Percentiles rank a stretch among this genome's conserved stretches.
Conservation (phyloP, 2,329 filamentous ascomycete genomes). For the Metarhizium album region DNA sequence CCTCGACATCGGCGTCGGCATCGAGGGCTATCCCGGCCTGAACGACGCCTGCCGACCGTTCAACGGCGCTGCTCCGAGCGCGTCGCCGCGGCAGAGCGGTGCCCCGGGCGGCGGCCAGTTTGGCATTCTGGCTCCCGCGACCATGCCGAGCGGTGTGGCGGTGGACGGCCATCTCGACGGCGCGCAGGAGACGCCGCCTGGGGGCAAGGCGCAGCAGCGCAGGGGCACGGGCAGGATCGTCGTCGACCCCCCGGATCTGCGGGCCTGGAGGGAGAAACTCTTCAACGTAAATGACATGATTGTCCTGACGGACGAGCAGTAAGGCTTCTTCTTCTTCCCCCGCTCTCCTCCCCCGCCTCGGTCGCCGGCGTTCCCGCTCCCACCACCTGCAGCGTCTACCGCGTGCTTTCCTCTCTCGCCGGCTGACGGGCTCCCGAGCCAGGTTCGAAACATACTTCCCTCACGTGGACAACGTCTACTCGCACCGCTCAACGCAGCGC, state of each 20-base stretch:
- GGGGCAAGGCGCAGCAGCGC: conserved; percentile 10
- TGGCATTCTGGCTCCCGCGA: conserved; percentile 31
- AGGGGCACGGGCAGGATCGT: conserved; percentile 47
- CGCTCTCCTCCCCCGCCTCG: neutral
- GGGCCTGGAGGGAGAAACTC: conserved; percentile 58
- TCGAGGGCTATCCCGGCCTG: neutral
- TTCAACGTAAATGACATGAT: conserved; percentile 69
- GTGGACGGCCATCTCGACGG: neutral
- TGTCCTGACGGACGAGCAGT: conserved; percentile 64
- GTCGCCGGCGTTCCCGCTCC: too few species aligned
- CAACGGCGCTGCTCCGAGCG: neutral
- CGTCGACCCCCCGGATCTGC: conserved; percentile 54
- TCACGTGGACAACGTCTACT: conserved; percentile 77
- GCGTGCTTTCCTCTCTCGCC: too few species aligned
- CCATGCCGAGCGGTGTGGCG: conserved; percentile 9
- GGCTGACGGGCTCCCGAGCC: neutral
- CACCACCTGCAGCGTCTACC: too few species aligned
- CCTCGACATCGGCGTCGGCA: conserved; percentile 3
- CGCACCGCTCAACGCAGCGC: conserved; percentile 68
- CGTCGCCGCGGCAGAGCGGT: neutral
- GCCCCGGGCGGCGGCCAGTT: conserved; percentile 26
- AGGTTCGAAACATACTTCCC: conserved; percentile 75
- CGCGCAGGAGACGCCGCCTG: neutral
- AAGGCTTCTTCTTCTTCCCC: conserved; percentile 11
- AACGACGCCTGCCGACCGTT: neutral